A percentile compares a stretch with the other conserved stretches of the same genome.
Evolutionary conservation across 257 asterid genomes (phyloP).

Genomic region (Solanum phureja): DNA sequence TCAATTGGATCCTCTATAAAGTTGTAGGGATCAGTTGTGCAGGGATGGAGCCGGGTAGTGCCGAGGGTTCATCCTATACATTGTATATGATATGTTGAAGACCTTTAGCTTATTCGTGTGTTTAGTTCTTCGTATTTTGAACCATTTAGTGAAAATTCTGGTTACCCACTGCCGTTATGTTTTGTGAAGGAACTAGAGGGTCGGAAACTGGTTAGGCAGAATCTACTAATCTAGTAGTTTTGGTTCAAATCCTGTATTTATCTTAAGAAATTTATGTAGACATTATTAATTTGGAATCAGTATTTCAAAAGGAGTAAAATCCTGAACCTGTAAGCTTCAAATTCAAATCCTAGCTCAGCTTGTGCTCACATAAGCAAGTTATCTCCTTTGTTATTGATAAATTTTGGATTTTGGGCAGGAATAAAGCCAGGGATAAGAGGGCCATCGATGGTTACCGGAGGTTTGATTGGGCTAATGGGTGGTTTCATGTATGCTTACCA

Average conservation of each 20-base stretch:
- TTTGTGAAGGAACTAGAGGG: background rate
- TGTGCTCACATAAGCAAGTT: background rate
- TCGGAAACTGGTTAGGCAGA: background rate
- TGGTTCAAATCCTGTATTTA: background rate
- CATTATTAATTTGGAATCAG: background rate
- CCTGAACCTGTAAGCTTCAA: background rate
- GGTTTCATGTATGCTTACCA: constrained; percentile 98
- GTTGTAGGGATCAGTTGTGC: background rate
- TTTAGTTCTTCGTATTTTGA: background rate
- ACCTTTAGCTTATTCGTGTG: background rate
- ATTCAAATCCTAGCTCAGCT: background rate
- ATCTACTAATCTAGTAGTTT: background rate
- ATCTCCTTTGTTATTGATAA: background rate
- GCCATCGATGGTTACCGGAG: constrained; percentile 98
- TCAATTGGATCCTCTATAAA: background rate
- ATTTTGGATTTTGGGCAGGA: constrained; percentile 25
- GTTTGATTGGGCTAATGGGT: constrained; percentile 85
- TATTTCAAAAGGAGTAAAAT: background rate
- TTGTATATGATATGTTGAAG: background rate
- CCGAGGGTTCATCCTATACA: background rate
- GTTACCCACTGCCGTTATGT: background rate
- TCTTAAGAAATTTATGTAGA: background rate
- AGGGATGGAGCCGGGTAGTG: background rate
- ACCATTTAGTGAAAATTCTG: background rate
- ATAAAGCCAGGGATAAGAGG: constrained; percentile 91